Evolutionary conservation across 177 flowering plant species (phyloP), one percentile per base, ranked within the genome.

Genomic region (Vitis hybrid): DNA sequence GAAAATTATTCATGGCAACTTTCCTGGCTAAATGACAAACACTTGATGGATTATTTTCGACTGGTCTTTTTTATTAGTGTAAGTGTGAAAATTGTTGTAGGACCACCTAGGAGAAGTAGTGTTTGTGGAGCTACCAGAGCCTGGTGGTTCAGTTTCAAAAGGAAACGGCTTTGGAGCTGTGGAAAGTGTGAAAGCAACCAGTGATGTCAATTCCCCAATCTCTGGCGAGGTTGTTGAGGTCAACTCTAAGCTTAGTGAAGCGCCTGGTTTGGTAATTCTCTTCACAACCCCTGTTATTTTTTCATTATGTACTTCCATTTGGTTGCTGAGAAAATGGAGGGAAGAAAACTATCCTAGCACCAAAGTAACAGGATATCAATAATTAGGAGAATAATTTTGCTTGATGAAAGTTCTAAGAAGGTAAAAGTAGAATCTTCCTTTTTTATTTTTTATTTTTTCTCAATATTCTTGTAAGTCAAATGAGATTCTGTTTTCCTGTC

Each of bases 171-270:
- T 93, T 79, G 99, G 98, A 71, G 92, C 95, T 2, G 98, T 95
- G 31, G 98, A 95, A 73, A 95, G 99, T 89, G 99, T 95, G 8
- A 95, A 95, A 79, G 99, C 99, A 68, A 95, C 97, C 13, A 94
- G 99, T 84, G 98, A 94, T 77, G 72, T 95, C 10, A 89, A 87
- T 64, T 92, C 97, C 15, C 99, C 99, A 8, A 79, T 95, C 78
- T 92, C 98, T 7, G 99, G 99, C 11, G 91, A 94, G 74, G 69
- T 94, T 63, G 80, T 92, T 53, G 97, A 90, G 80, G 84, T 95
- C 69, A 95, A 95, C 75, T 11, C 89, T 2, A 83, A 84, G 88
- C 94, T 95, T 3, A 76, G 69, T 31, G 95, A 88, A 33, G 0
- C 89, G 3, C 98, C 98, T 66, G 97, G 97, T 15, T 58, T 82